phyloP scores from a whole-genome alignment of 306 rosid species.

The Coriaria nepalensis region DNA sequence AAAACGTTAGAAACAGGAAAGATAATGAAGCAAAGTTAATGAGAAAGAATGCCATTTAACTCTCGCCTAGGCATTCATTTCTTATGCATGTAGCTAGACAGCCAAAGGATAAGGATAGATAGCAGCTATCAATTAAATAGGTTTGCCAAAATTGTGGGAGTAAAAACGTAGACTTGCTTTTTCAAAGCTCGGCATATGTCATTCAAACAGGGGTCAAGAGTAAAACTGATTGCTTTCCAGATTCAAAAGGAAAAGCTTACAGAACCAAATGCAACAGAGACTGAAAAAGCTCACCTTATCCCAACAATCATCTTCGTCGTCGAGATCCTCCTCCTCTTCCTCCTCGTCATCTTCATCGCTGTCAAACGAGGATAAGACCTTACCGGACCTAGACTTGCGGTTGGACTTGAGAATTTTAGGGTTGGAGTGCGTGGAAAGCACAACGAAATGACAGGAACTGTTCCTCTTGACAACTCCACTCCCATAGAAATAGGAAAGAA shows the following conservation, averaged over 20 bases:
- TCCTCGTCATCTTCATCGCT: constrained; percentile 29
- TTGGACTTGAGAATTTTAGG: constrained; percentile 60
- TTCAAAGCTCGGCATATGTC: too few species aligned
- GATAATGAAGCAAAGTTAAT: too few species aligned
- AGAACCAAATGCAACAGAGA: neutral
- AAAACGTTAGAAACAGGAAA: neutral
- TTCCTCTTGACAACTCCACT: constrained; percentile 4
- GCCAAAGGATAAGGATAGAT: too few species aligned
- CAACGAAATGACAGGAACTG: constrained; percentile 21
- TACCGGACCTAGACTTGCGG: constrained; percentile 44
- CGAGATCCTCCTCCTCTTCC: constrained; percentile 13
- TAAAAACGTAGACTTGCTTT: too few species aligned
- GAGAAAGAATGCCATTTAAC: neutral
- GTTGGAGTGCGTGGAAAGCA: constrained; percentile 65
- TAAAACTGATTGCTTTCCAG: too few species aligned
- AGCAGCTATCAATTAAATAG: too few species aligned
- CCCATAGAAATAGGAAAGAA: constrained; percentile 7
- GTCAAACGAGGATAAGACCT: constrained; percentile 35
- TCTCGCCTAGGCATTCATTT: too few species aligned
- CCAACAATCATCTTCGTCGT: constrained; percentile 24
- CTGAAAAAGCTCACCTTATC: constrained; percentile 42
- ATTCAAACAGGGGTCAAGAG: neutral
- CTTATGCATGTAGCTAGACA: too few species aligned
- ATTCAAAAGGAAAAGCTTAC: neutral
- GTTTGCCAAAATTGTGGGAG: too few species aligned